Conservation (phyloP, 441 rosid genomes). For the Mallotus repandus region DNA sequence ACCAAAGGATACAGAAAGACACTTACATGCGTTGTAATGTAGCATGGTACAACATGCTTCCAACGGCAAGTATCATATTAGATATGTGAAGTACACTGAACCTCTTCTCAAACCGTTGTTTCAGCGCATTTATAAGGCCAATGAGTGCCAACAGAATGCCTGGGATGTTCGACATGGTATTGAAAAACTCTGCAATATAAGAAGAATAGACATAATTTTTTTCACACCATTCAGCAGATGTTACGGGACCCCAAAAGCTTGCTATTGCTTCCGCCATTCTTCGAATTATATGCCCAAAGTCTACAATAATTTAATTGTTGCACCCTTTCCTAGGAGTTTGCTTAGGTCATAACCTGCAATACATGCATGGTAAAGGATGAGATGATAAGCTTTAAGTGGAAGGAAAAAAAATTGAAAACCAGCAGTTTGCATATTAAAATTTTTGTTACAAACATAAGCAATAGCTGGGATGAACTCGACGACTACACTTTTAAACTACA, state of each 20-base stretch:
- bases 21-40: conserved; percentile 78
- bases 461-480: not conserved
- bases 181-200: conserved; percentile 85
- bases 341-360: conserved; percentile 33
- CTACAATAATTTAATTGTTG: conserved; percentile 18
- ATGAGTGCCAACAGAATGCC: conserved; percentile 68
- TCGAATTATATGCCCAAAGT: conserved; percentile 22
- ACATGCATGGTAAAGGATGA: conserved; percentile 6
- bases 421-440: not conserved
- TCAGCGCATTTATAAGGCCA: conserved; percentile 77
- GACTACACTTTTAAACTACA: not conserved
- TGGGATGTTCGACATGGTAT: conserved; percentile 75
- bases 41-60: conserved; percentile 91
- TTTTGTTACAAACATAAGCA: not conserved
- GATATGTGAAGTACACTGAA: conserved; percentile 86
- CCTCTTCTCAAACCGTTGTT: conserved; percentile 93
- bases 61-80: conserved; percentile 85
- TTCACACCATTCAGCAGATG: conserved; percentile 88
- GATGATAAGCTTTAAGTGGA: not conserved
- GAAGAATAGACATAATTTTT: conserved; percentile 71
- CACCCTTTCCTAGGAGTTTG: conserved; percentile 22
- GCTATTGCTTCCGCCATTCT: conserved; percentile 75
- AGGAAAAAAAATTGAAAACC: not conserved
- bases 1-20: not conserved
- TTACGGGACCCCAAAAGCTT: conserved; percentile 98